Evolutionary conservation across 495 filamentous ascomycete species (phyloP), one percentile per base, ranked within the genome.

Genomic region (Podospora pseudocomata): DNA sequence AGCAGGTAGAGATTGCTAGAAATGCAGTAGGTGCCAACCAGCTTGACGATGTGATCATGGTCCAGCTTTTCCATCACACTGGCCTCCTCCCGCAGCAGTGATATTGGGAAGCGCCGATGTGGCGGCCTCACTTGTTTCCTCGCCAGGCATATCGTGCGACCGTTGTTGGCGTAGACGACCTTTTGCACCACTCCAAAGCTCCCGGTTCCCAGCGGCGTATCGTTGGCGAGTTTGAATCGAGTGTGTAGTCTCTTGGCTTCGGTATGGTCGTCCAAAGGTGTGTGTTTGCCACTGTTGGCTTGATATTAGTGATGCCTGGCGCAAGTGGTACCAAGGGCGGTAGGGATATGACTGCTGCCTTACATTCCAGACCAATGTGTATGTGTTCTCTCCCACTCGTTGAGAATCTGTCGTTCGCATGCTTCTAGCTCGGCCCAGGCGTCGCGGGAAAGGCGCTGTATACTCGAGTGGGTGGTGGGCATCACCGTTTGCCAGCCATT

Each of bases 31-130:
- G 80, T 79, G 1, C 80, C 80, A 18, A 83, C 76, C 1, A 83
- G 72, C 66, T 74, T 80, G 63, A 82, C 71, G 54, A 83, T 80
- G 63, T 79, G 78, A 30, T 79, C 75, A 66, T 82, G 80, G 18
- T 73, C 74, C 16, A 82, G 70, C 62, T 74, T 76, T 63, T 81
- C 79, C 80, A 82, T 82, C 5, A 79, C 76, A 64, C 76, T 72
- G 28, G 76, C 80, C 74, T 82, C 80, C 53, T 80, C 72, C 16
- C 78, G 73, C 23, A 82, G 70, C 5, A 63, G 39, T 23, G 79
- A 70, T 9, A 81, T 71, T 5, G 69, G 72, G 13, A 58, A 64
- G 6, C 72, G 64, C 2, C 76, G 70, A 16, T 73, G 18, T 65
- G 65, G 34, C 67, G 68, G 30, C 63, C 70, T 39, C 63, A 75